phyloP scores from a whole-genome alignment of 192 early-diverging fungal genomes.

The Coemansia sp. region DNA sequence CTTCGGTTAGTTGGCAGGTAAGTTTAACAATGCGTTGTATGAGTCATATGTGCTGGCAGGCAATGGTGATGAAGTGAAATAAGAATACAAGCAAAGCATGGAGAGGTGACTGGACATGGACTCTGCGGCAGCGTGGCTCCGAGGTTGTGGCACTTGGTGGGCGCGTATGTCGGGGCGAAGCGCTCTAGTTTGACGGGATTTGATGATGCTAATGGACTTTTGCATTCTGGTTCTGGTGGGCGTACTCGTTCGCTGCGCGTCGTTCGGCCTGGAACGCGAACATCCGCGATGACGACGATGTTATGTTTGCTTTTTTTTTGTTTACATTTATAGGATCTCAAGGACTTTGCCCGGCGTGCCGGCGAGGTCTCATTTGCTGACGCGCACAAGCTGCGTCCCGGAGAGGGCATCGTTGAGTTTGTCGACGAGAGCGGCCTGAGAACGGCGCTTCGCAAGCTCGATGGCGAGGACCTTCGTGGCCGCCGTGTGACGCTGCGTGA shows the following conservation, averaged over 20 bases:
- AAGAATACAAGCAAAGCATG: neutral
- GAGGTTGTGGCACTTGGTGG: slow-evolving; percentile 6
- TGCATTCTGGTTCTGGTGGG: slow-evolving; percentile 5
- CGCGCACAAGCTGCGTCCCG: slow-evolving; percentile 77
- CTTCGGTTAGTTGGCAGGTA: slow-evolving; percentile 81
- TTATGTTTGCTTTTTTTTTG: slow-evolving; percentile 9
- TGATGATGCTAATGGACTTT: slow-evolving; percentile 7
- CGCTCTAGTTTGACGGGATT: slow-evolving; percentile 18
- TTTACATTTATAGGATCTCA: slow-evolving; percentile 76
- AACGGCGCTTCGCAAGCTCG: slow-evolving; percentile 81
- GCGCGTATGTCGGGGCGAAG: slow-evolving; percentile 28
- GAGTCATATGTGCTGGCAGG: neutral
- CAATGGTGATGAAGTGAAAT: neutral
- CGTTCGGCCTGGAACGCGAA: slow-evolving; percentile 3
- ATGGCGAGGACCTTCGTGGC: slow-evolving; percentile 73
- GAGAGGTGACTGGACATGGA: neutral
- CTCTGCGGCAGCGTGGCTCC: neutral
- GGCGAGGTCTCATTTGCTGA: slow-evolving; percentile 95
- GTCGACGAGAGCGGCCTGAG: slow-evolving; percentile 75
- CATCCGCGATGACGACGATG: neutral
- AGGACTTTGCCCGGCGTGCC: slow-evolving; percentile 92
- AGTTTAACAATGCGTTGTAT: slow-evolving; percentile 8
- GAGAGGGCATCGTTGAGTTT: slow-evolving; percentile 94
- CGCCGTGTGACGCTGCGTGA: slow-evolving; percentile 66
- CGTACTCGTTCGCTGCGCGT: neutral